Evolutionary conservation across 1,284 basidiomycete genomes (phyloP), one percentile per base, ranked within the genome.

Genomic region (Cryptococcus sp.): DNA sequence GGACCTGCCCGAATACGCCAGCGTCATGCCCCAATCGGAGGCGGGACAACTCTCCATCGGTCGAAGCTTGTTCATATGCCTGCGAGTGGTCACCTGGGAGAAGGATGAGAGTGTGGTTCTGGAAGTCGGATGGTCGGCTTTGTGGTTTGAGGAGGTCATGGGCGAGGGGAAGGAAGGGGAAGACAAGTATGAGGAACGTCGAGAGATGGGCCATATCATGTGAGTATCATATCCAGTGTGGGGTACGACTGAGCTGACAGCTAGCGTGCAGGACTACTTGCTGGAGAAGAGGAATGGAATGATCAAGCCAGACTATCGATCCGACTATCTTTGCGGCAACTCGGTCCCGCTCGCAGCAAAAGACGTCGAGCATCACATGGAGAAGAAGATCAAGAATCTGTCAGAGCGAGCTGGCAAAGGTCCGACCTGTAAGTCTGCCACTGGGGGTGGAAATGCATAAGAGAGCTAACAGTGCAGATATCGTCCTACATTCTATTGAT

Each of bases 151-250:
- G 37, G 46, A 58, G 33, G 48, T 40, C 22, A 28, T 10, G 18
- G 38, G 22, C 3, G 39, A 28, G 25, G 19, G 16, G 16, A 22
- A 26, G 10, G 51, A 53, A 22, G 50, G 31, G 21, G 48, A 59
- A 10, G 48, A 54, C 3, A 31, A 35, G 21, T 58, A 48, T 33
- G 66, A 63, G 23, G 57, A 62, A 37, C 53, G 51, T 32, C 50
- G 50, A 18, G 68, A 69, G 35, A 25, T 38, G 1, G 71, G 65
- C 0, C 66, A 69, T 56, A 67, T 58, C 60, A 58, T 66, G 70
- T 72, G 36, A 60, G 70, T 53, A 36, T n/a, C 41, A 6, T 26
- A 35, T 26, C 41, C n/a, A n/a, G n/a, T n/a, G n/a, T n/a, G n/a
- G n/a, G 10, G 32, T 2, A 34, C 11, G 12, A 10, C 4, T 14